Conservation (phyloP, 768 basidiomycete species). For the Antrodiella citrinella region DNA sequence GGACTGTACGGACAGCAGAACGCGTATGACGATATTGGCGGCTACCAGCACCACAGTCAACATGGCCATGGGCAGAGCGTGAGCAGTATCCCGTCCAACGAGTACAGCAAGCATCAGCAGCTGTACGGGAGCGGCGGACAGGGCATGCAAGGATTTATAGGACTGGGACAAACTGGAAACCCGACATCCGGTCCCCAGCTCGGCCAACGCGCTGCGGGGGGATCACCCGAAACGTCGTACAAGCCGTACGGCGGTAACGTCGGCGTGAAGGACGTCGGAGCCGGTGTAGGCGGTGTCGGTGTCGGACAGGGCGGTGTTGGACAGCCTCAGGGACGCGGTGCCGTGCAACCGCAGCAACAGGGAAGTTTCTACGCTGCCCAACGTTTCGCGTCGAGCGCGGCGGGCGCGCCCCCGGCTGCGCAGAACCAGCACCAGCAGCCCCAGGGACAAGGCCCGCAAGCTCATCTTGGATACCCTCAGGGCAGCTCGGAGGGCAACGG, state of each 20-base stretch:
- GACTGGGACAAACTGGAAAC: constrained; percentile 38
- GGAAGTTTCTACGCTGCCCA: constrained; percentile 36
- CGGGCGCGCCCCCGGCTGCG: constrained; percentile 41
- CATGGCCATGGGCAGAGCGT: constrained; percentile 42
- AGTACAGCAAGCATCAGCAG: constrained; percentile 35
- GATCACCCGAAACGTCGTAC: constrained; percentile 66
- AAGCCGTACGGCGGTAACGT: constrained; percentile 56
- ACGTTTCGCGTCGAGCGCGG: constrained; percentile 35
- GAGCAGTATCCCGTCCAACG: constrained; percentile 29
- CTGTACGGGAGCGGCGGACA: constrained; percentile 43
- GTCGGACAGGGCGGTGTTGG: constrained; percentile 31
- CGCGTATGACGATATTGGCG: constrained; percentile 41
- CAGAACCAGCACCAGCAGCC: constrained; percentile 36
- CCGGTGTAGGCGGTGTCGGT: constrained; percentile 36
- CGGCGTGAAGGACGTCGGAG: constrained; percentile 51
- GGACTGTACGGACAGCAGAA: constrained; percentile 58
- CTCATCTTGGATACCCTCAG: constrained; percentile 55
- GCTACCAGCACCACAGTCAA: constrained; percentile 51
- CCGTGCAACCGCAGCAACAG: constrained; percentile 35
- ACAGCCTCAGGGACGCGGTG: constrained; percentile 34
- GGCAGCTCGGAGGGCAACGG: constrained; percentile 48
- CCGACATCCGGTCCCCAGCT: constrained; percentile 39
- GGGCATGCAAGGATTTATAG: constrained; percentile 66
- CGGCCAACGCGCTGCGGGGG: constrained; percentile 38
- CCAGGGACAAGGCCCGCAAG: constrained; percentile 38